A percentile compares a stretch with the other conserved stretches of the same genome.
Conservation (phyloP, 345 rosid species). For the Citrus inodora region DNA sequence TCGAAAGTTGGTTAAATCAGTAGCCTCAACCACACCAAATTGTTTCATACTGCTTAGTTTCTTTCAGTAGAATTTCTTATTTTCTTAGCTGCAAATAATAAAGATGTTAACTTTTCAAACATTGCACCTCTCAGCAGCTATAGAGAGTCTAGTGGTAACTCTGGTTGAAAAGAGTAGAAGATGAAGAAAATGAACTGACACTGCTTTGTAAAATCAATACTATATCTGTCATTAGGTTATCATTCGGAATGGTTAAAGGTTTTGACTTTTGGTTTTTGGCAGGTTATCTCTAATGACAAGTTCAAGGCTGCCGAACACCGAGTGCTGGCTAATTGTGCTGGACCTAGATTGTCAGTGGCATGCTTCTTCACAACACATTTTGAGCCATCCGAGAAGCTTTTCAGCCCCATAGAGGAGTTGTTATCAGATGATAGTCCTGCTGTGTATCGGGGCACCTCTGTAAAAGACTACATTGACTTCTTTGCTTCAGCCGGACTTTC, state of each 20-base stretch:
- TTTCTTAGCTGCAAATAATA: background rate
- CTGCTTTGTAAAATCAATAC: background rate
- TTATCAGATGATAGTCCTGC: conserved; percentile 15
- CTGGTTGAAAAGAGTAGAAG: background rate
- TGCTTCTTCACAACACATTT: conserved; percentile 14
- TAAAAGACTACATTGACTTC: conserved; percentile 3
- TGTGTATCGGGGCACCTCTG: conserved; percentile 13
- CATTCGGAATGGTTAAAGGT: background rate
- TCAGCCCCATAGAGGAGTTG: conserved; percentile 20
- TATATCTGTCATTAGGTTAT: background rate
- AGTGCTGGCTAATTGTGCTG: conserved; percentile 19
- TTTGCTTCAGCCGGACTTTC: background rate
- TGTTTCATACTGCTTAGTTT: too few species aligned
- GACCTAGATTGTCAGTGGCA: conserved; percentile 29
- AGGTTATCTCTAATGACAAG: conserved; percentile 21
- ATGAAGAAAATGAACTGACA: background rate
- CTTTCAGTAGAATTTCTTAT: too few species aligned
- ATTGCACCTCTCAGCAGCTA: background rate
- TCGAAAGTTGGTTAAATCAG: background rate
- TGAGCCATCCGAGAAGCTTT: conserved; percentile 1
- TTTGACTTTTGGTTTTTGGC: background rate
- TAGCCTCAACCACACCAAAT: too few species aligned
- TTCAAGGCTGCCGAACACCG: conserved; percentile 23
- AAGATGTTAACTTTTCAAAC: background rate
- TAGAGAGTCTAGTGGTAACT: background rate